phyloP scores from a whole-genome alignment of 192 early-diverging fungal genomes.

The Podila verticillata region DNA sequence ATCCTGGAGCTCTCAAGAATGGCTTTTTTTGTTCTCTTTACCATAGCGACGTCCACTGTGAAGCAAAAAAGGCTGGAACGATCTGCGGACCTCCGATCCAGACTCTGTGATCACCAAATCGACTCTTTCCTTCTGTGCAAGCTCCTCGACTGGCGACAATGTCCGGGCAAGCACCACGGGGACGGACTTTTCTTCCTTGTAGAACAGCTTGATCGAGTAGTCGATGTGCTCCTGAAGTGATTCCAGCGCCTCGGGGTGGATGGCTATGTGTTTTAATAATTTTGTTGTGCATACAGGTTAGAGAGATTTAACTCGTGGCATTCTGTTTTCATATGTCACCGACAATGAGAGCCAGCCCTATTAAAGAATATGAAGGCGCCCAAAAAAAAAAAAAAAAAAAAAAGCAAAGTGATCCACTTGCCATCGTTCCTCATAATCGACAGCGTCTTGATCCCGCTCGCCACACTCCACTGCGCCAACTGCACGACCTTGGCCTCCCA shows the following conservation, averaged over 20 bases:
- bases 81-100: neutral
- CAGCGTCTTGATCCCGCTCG: constrained; percentile 29
- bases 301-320: neutral
- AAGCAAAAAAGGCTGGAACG: neutral
- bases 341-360: neutral
- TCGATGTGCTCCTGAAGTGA: constrained; percentile 28
- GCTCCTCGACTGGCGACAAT: constrained; percentile 12
- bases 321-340: constrained; percentile 7
- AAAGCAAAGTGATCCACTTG: constrained; percentile 10
- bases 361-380: neutral
- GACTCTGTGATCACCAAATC: neutral
- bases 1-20: neutral
- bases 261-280: constrained; percentile 15
- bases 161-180: constrained; percentile 29
- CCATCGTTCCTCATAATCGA: constrained; percentile 39
- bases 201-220: constrained; percentile 15
- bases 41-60: constrained; percentile 14
- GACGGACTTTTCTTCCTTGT: constrained; percentile 24
- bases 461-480: constrained; percentile 31
- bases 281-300: neutral
- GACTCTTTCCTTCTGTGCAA: neutral
- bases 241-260: constrained; percentile 9
- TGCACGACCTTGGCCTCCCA: constrained; percentile 26
- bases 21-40: neutral
- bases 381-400: neutral